These are phyloP conservation scores for Odontarrhena argentea DNA, from an alignment of 345 rosid genomes.

Conservation along the genomic window DNA sequence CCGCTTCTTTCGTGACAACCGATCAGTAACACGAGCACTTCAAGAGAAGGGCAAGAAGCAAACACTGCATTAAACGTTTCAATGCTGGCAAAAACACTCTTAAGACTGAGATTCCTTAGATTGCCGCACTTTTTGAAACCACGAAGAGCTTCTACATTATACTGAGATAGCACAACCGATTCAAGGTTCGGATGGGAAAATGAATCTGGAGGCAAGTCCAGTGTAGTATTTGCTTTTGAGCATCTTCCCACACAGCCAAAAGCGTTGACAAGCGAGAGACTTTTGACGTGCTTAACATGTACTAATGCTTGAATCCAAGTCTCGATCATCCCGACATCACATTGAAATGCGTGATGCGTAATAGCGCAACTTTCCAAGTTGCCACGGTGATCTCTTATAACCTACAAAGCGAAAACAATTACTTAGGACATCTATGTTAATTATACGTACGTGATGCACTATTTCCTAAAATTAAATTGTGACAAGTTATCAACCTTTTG, in stretches of 20 bases:
- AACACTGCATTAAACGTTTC: background rate
- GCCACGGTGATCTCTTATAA: too few relatives aligned
- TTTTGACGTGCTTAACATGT: constrained; percentile 11
- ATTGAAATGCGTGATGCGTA: too few relatives aligned
- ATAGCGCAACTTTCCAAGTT: too few relatives aligned
- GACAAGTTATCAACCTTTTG: background rate
- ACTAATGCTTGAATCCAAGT: constrained; percentile 14
- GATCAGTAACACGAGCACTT: background rate
- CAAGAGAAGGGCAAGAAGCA: background rate
- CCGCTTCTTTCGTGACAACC: background rate
- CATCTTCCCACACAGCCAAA: background rate
- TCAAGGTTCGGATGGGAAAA: too few relatives aligned
- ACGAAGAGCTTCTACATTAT: background rate
- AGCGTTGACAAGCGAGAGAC: background rate
- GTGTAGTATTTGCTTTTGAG: too few relatives aligned
- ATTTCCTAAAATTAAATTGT: constrained; percentile 2
- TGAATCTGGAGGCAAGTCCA: too few relatives aligned
- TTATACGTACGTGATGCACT: background rate
- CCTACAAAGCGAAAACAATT: constrained; percentile 5
- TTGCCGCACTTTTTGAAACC: background rate
- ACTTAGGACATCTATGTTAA: background rate
- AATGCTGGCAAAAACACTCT: background rate
- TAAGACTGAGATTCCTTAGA: background rate
- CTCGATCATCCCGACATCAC: too few relatives aligned
- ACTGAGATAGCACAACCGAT: too few relatives aligned